Conservation (phyloP, 2,329 filamentous ascomycete genomes). For the Cordyceps cateniannulata region DNA sequence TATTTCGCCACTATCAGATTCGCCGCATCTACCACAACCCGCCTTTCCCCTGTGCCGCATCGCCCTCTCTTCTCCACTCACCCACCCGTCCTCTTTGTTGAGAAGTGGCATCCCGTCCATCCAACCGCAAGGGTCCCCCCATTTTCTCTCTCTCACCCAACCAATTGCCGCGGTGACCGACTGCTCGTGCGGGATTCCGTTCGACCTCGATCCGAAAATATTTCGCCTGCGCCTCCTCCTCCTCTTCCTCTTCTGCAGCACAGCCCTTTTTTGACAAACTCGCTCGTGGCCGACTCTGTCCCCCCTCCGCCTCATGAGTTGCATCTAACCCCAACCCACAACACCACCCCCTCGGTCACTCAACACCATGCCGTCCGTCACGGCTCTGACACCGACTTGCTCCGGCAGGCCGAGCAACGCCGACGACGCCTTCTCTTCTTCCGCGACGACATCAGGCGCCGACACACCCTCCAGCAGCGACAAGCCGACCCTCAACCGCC, state of each 20-base stretch:
- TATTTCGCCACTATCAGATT: neutral
- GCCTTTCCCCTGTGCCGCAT: neutral
- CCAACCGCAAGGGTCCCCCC: neutral
- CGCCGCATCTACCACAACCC: neutral
- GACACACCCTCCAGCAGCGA: conserved; percentile 34
- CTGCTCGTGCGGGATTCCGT: conserved; percentile 3
- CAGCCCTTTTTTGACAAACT: neutral
- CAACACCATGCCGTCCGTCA: conserved; percentile 31
- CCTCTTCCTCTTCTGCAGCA: neutral
- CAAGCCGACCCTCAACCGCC: conserved; percentile 14
- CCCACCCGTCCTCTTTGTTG: conserved; percentile 8
- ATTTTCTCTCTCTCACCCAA: conserved; percentile 6
- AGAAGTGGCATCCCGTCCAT: neutral
- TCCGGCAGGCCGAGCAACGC: conserved; percentile 24
- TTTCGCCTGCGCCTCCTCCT: neutral
- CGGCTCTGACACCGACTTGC: conserved; percentile 32
- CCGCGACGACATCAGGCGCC: conserved; percentile 35
- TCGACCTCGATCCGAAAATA: conserved; percentile 12
- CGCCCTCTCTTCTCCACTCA: neutral
- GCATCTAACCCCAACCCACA: neutral
- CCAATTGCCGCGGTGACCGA: conserved; percentile 6
- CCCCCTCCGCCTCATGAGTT: conserved; percentile 1
- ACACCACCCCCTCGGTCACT: neutral
- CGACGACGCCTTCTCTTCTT: conserved; percentile 27
- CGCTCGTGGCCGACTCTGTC: neutral